A percentile compares a stretch with the other conserved stretches of the same genome.
Evolutionary conservation across 2,329 filamentous ascomycete species (phyloP).

Genomic region (Nemania abortiva): DNA sequence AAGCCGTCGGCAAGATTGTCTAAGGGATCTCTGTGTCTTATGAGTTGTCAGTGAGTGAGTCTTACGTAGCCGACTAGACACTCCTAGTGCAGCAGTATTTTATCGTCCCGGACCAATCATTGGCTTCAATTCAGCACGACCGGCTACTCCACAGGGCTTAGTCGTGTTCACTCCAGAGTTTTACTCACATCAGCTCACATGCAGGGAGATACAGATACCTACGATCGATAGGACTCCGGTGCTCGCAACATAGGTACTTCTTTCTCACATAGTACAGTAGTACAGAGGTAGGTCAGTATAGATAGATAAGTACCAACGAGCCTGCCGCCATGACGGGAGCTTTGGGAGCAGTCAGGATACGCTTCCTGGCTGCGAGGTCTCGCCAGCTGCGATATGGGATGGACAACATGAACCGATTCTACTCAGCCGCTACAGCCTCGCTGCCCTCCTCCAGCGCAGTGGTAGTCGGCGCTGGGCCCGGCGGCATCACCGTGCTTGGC

Average conservation of each 20-base stretch:
- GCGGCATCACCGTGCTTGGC: conserved; percentile 71
- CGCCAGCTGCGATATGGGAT: conserved; percentile 19
- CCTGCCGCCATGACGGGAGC: conserved; percentile 27
- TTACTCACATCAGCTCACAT: not conserved
- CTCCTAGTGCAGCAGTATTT: not conserved
- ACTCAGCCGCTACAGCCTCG: conserved; percentile 25
- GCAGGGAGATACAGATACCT: not conserved
- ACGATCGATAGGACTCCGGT: conserved; percentile 24
- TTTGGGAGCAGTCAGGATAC: conserved; percentile 25
- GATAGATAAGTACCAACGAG: not conserved
- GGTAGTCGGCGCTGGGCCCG: conserved; percentile 69
- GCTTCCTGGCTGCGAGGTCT: conserved; percentile 1
- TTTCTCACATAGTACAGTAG: no score
- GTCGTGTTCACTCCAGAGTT: not conserved
- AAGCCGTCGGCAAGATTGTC: not conserved
- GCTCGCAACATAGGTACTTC: conserved; percentile 8
- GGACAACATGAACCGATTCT: conserved; percentile 54
- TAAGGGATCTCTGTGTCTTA: not conserved
- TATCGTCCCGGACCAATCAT: conserved; percentile 15
- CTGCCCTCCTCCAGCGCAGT: conserved; percentile 55
- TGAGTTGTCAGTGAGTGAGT: not conserved
- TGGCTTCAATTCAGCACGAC: not conserved
- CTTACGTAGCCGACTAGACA: not conserved
- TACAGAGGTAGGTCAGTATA: not conserved
- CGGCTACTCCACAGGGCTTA: not conserved